Evolutionary conservation across 2,329 filamentous ascomycete genomes (phyloP).

Genomic region (Aureobasidium zeae): DNA sequence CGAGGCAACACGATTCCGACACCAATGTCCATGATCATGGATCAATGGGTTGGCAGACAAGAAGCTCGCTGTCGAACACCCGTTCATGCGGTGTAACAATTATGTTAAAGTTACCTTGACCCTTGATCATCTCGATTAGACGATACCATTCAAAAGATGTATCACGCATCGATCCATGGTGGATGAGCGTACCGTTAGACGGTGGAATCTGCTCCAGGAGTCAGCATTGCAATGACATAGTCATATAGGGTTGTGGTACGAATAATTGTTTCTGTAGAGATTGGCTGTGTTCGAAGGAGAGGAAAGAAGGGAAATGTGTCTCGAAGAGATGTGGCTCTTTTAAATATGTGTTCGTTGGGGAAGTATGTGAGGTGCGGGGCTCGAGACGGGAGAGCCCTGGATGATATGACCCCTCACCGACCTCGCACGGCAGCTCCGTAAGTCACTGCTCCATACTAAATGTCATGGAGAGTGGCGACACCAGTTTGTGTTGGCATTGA

Average conservation of each 20-base stretch:
- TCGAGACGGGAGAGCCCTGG: background rate
- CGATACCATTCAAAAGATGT: constrained; percentile 17
- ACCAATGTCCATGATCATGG: constrained; percentile 16
- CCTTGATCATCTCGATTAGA: constrained; percentile 17
- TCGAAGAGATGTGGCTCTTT: constrained; percentile 8
- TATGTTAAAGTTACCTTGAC: constrained; percentile 22
- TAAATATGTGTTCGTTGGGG: constrained; percentile 2
- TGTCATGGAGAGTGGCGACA: too few species aligned
- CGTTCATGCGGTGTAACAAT: constrained; percentile 21
- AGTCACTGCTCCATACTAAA: too few species aligned
- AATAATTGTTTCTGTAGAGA: background rate
- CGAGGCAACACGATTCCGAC: constrained; percentile 16
- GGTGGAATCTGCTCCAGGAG: constrained; percentile 3
- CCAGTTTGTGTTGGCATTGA: too few species aligned
- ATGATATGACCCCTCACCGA: constrained; percentile 6
- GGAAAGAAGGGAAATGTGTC: too few species aligned
- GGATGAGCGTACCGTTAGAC: constrained; percentile 14
- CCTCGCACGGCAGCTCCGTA: constrained; percentile 9
- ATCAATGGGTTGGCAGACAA: constrained; percentile 11
- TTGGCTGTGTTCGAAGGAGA: background rate
- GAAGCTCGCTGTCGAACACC: constrained; percentile 20
- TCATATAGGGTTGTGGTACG: constrained; percentile 11
- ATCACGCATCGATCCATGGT: constrained; percentile 18
- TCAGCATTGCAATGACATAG: constrained; percentile 12
- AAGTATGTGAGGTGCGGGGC: constrained; percentile 11